phyloP scores from a whole-genome alignment of 192 early-diverging fungal genomes.

The Backusella sp. region DNA sequence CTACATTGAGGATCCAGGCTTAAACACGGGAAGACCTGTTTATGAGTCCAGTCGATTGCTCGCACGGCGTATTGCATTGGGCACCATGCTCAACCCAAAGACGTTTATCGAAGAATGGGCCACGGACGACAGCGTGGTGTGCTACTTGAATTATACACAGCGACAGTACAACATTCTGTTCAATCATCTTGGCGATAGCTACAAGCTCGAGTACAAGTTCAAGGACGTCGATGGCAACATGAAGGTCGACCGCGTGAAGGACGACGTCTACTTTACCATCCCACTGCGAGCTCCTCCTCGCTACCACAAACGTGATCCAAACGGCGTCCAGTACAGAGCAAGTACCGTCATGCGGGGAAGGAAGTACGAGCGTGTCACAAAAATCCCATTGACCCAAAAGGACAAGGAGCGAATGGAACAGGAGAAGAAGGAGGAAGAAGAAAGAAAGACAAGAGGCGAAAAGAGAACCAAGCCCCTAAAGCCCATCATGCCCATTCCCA shows the following conservation, averaged over 20 bases:
- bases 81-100: conserved; percentile 15
- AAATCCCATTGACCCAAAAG: conserved; percentile 25
- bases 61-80: conserved; percentile 23
- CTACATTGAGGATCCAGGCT: not conserved
- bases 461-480: not conserved
- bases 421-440: not conserved
- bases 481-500: conserved; percentile 31
- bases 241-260: conserved; percentile 11
- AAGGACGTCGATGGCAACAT: conserved; percentile 31
- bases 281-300: conserved; percentile 38
- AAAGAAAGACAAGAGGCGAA: not conserved
- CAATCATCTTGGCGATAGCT: conserved; percentile 1
- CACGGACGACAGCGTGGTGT: not conserved
- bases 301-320: conserved; percentile 35
- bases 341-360: conserved; percentile 18
- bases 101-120: conserved; percentile 27
- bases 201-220: conserved; percentile 36
- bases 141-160: conserved; percentile 24
- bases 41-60: not conserved
- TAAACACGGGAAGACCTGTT: not conserved
- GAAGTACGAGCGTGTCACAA: conserved; percentile 33
- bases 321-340: not conserved
- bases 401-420: not conserved
- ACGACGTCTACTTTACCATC: conserved; percentile 33
- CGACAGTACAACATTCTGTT: conserved; percentile 31